Base-by-base conservation (phyloP, 169 alveolate genomes). In the Eimeria sp. region DNA sequence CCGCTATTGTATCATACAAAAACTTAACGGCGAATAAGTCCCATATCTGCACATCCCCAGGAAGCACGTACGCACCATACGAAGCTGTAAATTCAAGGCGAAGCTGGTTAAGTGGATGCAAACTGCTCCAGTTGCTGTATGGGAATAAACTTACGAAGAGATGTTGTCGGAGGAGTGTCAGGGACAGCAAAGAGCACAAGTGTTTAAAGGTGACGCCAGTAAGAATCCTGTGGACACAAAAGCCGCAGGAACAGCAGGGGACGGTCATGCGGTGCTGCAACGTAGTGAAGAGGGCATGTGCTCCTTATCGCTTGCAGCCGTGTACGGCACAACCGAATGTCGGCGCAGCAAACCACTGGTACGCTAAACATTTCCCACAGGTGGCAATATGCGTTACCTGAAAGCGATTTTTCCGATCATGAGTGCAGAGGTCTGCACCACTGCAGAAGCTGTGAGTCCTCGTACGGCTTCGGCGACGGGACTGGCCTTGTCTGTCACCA, bases 11-110 rank as follows among this genome's bases (percentile, higher is more conserved):
- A 25, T 87, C 93, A 20, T 61, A 87, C 93, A 87, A 20, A 10
- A 87, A 87, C 93, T 87, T 87, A 43, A 63, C 93, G 65, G 93
- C 93, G 49, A 87, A 87, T 51, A 87, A 25, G 27, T 87, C 70
- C 93, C 93, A 87, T 87, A 87, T 87, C 93, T 87, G 93, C 93
- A 87, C 5, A 22, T 10, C 30, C 34, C 83, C 57, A 61, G 73
- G 54, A 10, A 5, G 22, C 14, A n/a, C 11, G 5, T 9, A 49
- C 47, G 43, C 43, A 49, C 6, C 18, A 20, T 25, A 76, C 63
- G 18, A 0, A 5, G 34, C 22, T 78, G 25, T 25, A 25, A 7
- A 49, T 45, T 16, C 14, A 45, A n/a, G 10, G 67, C 47, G 14
- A n/a, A 4, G 45, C 27, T 76, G 63, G 22, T 18, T n/a, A 20